These are phyloP conservation scores for Naganishia friedmannii DNA, from an alignment of 768 basidiomycete species.

Conservation along the genomic window DNA sequence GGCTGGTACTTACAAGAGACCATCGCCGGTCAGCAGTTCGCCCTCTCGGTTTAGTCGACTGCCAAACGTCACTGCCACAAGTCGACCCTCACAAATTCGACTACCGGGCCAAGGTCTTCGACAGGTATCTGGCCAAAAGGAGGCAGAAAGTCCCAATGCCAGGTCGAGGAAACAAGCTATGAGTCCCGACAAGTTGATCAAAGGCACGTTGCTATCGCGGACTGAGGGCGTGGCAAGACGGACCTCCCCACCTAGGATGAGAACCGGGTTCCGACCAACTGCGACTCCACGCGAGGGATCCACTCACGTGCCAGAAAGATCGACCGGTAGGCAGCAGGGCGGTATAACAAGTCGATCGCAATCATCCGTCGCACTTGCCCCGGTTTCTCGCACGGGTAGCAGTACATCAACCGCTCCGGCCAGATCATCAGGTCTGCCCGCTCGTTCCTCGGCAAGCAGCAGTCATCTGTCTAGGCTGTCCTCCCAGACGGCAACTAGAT, in stretches of 20 bases:
- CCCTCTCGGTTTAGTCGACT: not conserved
- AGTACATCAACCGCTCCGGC: not conserved
- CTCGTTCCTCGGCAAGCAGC: slow-evolving; percentile 5
- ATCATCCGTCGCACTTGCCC: not conserved
- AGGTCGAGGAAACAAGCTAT: slow-evolving; percentile 22
- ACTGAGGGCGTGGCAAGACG: not conserved
- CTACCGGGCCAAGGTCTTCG: slow-evolving; percentile 21
- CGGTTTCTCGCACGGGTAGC: not conserved
- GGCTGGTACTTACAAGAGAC: not conserved
- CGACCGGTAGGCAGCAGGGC: not conserved
- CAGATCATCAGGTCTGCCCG: not conserved
- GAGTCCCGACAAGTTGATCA: slow-evolving; percentile 13
- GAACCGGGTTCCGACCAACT: slow-evolving; percentile 6
- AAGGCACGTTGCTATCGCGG: not conserved
- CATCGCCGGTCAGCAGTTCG: not conserved
- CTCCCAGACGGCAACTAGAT: not conserved
- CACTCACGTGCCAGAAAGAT: not conserved
- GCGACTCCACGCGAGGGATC: not conserved
- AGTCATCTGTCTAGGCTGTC: not conserved
- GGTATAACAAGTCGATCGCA: not conserved
- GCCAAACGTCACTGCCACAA: not conserved
- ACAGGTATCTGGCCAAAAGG: slow-evolving; percentile 11
- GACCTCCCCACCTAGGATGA: not conserved
- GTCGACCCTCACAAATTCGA: not conserved
- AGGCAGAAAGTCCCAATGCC: slow-evolving; percentile 7